Evolutionary conservation across 1,284 basidiomycete species (phyloP).

Genomic region (Leccinum griseonigrum): DNA sequence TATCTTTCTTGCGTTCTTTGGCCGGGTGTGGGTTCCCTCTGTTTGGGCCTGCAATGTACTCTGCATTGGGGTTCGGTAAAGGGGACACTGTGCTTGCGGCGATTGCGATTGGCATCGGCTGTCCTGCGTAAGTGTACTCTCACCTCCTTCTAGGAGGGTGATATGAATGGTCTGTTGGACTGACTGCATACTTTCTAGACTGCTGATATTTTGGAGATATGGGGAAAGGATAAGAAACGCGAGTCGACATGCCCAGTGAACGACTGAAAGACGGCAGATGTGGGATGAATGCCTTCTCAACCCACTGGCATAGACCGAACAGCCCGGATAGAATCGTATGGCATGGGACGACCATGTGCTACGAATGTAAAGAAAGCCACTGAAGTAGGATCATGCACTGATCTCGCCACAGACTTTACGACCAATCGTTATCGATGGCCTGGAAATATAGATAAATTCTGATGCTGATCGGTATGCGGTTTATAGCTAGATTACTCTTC

Average conservation of each 20-base stretch:
- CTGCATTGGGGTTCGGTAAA: conserved; percentile 60
- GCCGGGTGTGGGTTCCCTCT: conserved; percentile 68
- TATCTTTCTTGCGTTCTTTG: conserved; percentile 54
- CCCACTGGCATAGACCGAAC: neutral
- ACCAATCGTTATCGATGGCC: neutral
- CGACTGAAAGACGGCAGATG: neutral
- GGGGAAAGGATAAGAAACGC: conserved; percentile 27
- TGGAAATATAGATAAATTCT: neutral
- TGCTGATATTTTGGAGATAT: conserved; percentile 27
- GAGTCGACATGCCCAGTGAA: conserved; percentile 16
- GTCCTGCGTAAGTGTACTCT: conserved; percentile 52
- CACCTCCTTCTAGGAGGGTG: neutral
- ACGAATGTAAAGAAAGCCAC: neutral
- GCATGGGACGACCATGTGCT: neutral
- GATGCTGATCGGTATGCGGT: neutral
- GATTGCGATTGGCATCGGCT: conserved; percentile 55
- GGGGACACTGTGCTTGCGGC: conserved; percentile 61
- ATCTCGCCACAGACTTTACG: neutral
- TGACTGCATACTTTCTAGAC: conserved; percentile 7
- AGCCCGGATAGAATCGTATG: neutral
- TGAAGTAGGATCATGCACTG: neutral
- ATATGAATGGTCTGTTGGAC: neutral
- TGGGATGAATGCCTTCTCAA: neutral
- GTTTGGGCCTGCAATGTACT: conserved; percentile 66
- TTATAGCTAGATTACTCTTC: neutral